A percentile compares a stretch with the other conserved stretches of the same genome.
Evolutionary conservation across 371 early-diverging fungal genomes (phyloP).

Genomic region (Mucor lusitanicus): DNA sequence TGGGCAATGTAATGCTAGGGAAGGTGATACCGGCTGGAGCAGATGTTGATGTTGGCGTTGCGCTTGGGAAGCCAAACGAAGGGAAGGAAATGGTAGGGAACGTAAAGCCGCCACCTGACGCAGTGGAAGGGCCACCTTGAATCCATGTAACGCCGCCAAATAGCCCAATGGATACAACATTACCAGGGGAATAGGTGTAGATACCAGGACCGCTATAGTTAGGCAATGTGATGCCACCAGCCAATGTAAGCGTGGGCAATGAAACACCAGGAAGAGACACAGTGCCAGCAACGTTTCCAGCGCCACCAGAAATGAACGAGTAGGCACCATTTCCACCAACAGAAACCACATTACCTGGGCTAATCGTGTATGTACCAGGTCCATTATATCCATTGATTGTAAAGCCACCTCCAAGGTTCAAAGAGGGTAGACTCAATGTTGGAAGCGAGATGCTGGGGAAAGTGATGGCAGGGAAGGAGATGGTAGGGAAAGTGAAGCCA

Average conservation of each 20-base stretch:
- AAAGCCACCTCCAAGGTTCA: not conserved
- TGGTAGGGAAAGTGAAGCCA: not conserved
- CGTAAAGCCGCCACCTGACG: not conserved
- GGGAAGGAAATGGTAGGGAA: not conserved
- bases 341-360: not conserved
- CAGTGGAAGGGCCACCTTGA: not conserved
- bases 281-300: not conserved
- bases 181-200: conserved; percentile 1
- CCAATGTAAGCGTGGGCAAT: not conserved
- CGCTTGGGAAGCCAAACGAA: no score
- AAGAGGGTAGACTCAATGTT: not conserved
- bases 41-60: no score
- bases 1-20: conserved; percentile 6
- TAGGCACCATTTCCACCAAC: not conserved
- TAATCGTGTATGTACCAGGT: conserved; percentile 1
- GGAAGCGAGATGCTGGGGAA: conserved; percentile 8
- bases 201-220: conserved; percentile 8
- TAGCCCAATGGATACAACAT: not conserved
- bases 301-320: not conserved
- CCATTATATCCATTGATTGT: not conserved
- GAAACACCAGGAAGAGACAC: not conserved
- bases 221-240: not conserved
- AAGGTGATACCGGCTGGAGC: not conserved
- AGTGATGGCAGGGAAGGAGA: no score
- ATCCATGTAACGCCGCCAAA: not conserved